phyloP scores from a whole-genome alignment of 2,329 filamentous ascomycete genomes.

The Penicillium sp. region DNA sequence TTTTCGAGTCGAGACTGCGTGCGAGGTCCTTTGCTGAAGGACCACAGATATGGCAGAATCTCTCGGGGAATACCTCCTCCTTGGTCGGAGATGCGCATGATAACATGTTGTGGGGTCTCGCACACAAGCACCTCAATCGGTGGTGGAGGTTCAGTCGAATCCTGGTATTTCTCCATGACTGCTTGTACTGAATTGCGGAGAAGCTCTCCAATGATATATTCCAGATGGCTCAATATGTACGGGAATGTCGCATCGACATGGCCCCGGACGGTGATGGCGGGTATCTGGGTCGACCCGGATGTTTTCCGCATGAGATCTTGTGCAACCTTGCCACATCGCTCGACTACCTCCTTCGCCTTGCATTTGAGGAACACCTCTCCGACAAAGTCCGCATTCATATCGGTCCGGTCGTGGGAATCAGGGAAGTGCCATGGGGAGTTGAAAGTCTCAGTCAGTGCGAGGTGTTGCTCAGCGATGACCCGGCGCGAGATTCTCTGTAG shows the following conservation, averaged over 20 bases:
- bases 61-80: slow-evolving; percentile 87
- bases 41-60: slow-evolving; percentile 87
- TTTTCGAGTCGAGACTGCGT: slow-evolving; percentile 76
- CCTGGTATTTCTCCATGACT: slow-evolving; percentile 69
- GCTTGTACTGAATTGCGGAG: slow-evolving; percentile 93
- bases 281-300: slow-evolving; percentile 69
- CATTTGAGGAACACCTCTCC: slow-evolving; percentile 94
- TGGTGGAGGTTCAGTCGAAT: slow-evolving; percentile 53
- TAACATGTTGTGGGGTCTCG: slow-evolving; percentile 90
- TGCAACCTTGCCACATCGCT: slow-evolving; percentile 73
- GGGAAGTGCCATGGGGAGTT: slow-evolving; percentile 87
- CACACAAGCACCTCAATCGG: slow-evolving; percentile 94
- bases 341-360: slow-evolving; percentile 82
- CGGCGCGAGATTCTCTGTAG: slow-evolving; percentile 81
- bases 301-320: slow-evolving; percentile 69
- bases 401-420: slow-evolving; percentile 63
- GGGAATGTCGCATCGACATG: slow-evolving; percentile 89
- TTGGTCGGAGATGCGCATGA: slow-evolving; percentile 91
- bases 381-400: slow-evolving; percentile 74
- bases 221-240: slow-evolving; percentile 91
- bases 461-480: slow-evolving; percentile 95
- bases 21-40: slow-evolving; percentile 88
- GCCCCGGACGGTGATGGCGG: slow-evolving; percentile 76
- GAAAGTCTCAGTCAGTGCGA: slow-evolving; percentile 91
- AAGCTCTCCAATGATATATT: slow-evolving; percentile 95